Evolutionary conservation across 768 basidiomycete species (phyloP).

Genomic region (Suillus hirtellus): DNA sequence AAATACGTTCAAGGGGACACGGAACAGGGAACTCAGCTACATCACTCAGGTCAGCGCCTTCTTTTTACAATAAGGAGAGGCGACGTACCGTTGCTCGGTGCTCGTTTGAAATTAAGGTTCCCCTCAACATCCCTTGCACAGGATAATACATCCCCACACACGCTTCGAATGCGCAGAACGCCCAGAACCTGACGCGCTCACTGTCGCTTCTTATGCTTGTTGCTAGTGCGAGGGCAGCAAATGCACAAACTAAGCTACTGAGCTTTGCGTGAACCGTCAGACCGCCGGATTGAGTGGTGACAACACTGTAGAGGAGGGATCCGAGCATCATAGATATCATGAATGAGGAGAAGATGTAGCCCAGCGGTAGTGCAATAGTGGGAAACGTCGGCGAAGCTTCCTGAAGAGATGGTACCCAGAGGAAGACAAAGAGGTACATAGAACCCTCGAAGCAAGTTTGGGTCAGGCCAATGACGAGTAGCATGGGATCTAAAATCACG

Average conservation of each 20-base stretch:
- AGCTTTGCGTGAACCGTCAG: slow-evolving; percentile 67
- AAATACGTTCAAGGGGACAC: slow-evolving; percentile 74
- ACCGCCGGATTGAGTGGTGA: slow-evolving; percentile 31
- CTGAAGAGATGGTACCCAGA: slow-evolving; percentile 79
- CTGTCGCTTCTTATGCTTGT: slow-evolving; percentile 43
- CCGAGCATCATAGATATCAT: slow-evolving; percentile 86
- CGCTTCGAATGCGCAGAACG: slow-evolving; percentile 74
- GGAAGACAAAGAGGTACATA: slow-evolving; percentile 84
- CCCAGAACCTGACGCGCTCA: slow-evolving; percentile 62
- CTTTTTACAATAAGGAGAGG: slow-evolving; percentile 5
- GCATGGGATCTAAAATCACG: slow-evolving; percentile 48
- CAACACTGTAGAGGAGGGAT: slow-evolving; percentile 63
- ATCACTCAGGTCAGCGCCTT: slow-evolving; percentile 3
- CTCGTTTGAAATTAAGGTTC: slow-evolving; percentile 66
- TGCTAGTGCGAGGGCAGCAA: slow-evolving; percentile 57
- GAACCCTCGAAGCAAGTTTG: slow-evolving; percentile 85
- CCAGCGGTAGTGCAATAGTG: slow-evolving; percentile 55
- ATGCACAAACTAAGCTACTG: slow-evolving; percentile 60
- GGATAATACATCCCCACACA: slow-evolving; percentile 83
- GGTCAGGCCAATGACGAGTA: slow-evolving; percentile 66
- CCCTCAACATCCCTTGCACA: slow-evolving; percentile 72
- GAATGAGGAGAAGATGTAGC: slow-evolving; percentile 79
- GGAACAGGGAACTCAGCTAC: slow-evolving; percentile 69
- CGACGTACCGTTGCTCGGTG: slow-evolving; percentile 67
- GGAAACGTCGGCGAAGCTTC: slow-evolving; percentile 46